Evolutionary conservation across 805 yeast genomes (phyloP), one percentile per base, ranked within the genome.

Genomic region (Metschnikowia rubicola): DNA sequence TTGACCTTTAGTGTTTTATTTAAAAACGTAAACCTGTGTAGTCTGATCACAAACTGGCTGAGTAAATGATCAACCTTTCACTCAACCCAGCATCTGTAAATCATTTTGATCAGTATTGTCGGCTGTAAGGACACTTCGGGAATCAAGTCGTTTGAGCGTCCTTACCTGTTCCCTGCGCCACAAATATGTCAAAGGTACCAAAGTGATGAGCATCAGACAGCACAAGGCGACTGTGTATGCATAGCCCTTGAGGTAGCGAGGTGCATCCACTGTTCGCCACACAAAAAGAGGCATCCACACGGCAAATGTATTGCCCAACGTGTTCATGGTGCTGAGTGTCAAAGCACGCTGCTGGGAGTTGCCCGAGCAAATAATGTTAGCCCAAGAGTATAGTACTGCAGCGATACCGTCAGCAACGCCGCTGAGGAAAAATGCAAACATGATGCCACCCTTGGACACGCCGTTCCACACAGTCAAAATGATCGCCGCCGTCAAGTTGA

Each of bases 151-250:
- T 7, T 21, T 21, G 26, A 21, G 26, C 26, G 26, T 21, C 26
- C 26, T 43, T 12, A 32, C 37, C 38, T 43, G 40, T 21, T 43
- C 41, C 6, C 37, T 17, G 28, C 41, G 46, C 46, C 46, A 58
- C 35, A 62, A 46, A 28, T 53, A 53, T 3, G 62, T 59, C 46
- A 61, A 55, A 3, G 66, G 66, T 26, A 52, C 52, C 37, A 61
- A 45, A 41, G 60, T 42, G 10, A 60, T 49, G 42, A 62, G 45
- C 52, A 60, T 60, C 56, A 56, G 53, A 10, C 51, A 46, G 42
- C 54, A 55, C 17, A 60, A 42, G 7, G 58, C 59, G 4, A 57
- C 51, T 17, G 51, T 56, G 31, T 53, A 53, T 35, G 51, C 45
- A 47, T 57, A 59, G 4, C 57, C 57, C 37, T 46, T 48, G 15